Evolutionary conservation across 805 yeast species (phyloP).

Genomic region (Ogataea ramenticola): DNA sequence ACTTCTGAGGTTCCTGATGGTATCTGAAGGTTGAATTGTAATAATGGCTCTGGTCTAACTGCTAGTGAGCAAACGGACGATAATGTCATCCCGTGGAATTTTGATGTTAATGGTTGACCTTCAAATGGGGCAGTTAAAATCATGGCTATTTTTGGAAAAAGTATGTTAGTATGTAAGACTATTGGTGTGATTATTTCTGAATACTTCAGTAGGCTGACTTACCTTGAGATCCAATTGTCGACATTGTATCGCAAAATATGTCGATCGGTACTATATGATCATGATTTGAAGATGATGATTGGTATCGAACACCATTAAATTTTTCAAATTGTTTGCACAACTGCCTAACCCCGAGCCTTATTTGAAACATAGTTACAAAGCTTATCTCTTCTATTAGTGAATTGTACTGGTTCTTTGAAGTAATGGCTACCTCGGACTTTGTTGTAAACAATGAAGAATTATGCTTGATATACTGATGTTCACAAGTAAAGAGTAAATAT

Average conservation of each 20-base stretch:
- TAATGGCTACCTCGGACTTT: too few species aligned
- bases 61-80: conserved; percentile 83
- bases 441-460: too few species aligned
- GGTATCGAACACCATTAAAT: neutral
- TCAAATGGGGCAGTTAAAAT: conserved; percentile 43
- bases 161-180: neutral
- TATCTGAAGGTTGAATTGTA: conserved; percentile 79
- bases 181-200: too few species aligned
- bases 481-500: too few species aligned
- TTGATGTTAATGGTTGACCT: conserved; percentile 10
- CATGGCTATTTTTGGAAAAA: conserved; percentile 34
- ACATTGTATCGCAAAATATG: conserved; percentile 26
- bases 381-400: too few species aligned
- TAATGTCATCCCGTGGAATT: conserved; percentile 69
- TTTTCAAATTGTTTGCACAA: too few species aligned
- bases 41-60: conserved; percentile 64
- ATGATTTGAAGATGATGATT: neutral
- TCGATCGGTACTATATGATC: conserved; percentile 18
- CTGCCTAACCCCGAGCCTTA: too few species aligned
- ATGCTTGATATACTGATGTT: too few species aligned
- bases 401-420: too few species aligned
- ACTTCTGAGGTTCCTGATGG: conserved; percentile 77
- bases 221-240: conserved; percentile 30
- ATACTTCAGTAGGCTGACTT: too few species aligned
- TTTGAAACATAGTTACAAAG: too few species aligned